These are phyloP conservation scores for Boletus coccyginus DNA, from an alignment of 768 basidiomycete genomes.

Conservation along the genomic window DNA sequence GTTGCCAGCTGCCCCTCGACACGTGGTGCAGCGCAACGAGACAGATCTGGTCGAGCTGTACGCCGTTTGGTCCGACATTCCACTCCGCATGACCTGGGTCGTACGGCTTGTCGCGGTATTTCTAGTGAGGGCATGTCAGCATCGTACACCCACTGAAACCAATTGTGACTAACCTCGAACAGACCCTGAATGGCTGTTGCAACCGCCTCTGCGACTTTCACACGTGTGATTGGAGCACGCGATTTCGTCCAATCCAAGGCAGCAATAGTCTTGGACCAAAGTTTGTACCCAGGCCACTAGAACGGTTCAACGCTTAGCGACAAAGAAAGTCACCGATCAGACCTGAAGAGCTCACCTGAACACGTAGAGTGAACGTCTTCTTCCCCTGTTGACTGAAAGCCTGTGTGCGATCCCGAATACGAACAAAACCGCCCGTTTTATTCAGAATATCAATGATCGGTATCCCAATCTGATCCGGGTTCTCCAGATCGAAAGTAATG, in stretches of 20 bases:
- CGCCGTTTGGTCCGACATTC: slow-evolving; percentile 25
- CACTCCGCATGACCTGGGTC: slow-evolving; percentile 15
- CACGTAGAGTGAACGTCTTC: slow-evolving; percentile 71
- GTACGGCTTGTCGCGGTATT: slow-evolving; percentile 4
- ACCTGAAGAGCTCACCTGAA: slow-evolving; percentile 49
- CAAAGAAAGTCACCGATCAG: neutral
- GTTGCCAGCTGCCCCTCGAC: slow-evolving; percentile 79
- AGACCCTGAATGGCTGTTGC: slow-evolving; percentile 70
- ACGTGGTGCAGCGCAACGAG: slow-evolving; percentile 78
- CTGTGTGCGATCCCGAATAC: slow-evolving; percentile 54
- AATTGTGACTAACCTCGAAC: slow-evolving; percentile 42
- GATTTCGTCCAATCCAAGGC: slow-evolving; percentile 73
- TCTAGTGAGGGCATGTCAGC: slow-evolving; percentile 16
- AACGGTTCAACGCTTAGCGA: neutral
- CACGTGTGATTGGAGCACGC: slow-evolving; percentile 69
- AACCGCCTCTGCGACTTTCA: slow-evolving; percentile 72
- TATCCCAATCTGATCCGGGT: slow-evolving; percentile 57
- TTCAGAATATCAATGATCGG: slow-evolving; percentile 59
- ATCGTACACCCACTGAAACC: neutral
- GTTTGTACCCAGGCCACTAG: slow-evolving; percentile 78
- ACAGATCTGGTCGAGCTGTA: slow-evolving; percentile 32
- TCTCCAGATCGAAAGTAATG: slow-evolving; percentile 57
- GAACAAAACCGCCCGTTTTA: slow-evolving; percentile 42
- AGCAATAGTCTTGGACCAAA: slow-evolving; percentile 74
- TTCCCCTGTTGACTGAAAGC: slow-evolving; percentile 54